Evolutionary conservation across 495 filamentous ascomycete species (phyloP), one percentile per base, ranked within the genome.

Genomic region (Penicillium canariense): DNA sequence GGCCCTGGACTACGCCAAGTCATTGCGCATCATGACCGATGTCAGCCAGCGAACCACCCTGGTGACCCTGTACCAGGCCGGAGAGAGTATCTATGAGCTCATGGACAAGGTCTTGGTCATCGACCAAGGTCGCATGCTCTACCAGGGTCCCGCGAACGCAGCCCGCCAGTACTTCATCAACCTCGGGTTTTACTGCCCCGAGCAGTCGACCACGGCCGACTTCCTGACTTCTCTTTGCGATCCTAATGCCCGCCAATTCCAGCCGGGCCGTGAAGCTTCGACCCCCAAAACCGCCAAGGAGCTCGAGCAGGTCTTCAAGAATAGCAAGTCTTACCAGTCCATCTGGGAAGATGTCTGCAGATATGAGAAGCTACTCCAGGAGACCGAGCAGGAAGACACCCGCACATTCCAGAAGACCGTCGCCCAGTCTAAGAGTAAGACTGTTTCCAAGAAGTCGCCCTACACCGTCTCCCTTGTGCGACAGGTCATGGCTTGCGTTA

Each of bases 41-140:
- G 82, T 94, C 50, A 87, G 80, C 62, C 82, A 90, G 60, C 83
- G 86, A 11, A 94, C 90, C 5, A 92, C 89, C 0, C 77, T 96
- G 28, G 89, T 90, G 18, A 93, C 89, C 1, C 74, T 94, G 1
- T 94, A 94, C 70, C 89, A 94, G 63, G 88, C 88, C 1, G 87
- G 89, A 46, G 85, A 94, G 65, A 87, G 83, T 30, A 91, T 92
- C 58, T 93, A 90, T 65, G 80, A 92, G 60, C 73, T 89, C 3
- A 89, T 93, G 85, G 86, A 89, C 64, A 89, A 88, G 63, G 86
- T 89, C 0, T 58, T 86, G 48, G 79, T 89, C 23, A 84, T 89
- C 46, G 83, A 87, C 54, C 67, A 80, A 18, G 86, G 86, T 4
- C 78, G 81, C 17, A 82, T 84, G 74, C 76, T 89, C 30, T 89